Conservation (phyloP, 208 protist genomes). For the Leishmania guyanensis region DNA sequence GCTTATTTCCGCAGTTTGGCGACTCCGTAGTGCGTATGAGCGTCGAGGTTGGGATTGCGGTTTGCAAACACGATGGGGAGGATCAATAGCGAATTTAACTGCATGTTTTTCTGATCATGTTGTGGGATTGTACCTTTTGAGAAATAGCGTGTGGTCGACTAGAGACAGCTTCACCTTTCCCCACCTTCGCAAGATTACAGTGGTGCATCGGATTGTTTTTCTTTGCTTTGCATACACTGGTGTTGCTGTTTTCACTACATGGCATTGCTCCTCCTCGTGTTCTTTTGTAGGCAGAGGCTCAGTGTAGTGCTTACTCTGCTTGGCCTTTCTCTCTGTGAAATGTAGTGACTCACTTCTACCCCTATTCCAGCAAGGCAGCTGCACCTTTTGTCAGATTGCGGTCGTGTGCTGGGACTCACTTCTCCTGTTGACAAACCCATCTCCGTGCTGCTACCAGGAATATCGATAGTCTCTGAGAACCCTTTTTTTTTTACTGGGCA, state of each 20-base stretch:
- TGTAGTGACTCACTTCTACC: neutral
- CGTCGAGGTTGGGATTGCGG: neutral
- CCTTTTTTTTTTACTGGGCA: neutral
- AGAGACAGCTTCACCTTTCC: neutral
- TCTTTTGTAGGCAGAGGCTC: neutral
- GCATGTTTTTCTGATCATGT: neutral
- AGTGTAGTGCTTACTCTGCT: neutral
- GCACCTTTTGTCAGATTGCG: neutral
- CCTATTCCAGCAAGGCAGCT: neutral
- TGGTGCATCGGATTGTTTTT: neutral
- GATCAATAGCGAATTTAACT: neutral
- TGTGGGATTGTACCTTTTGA: neutral
- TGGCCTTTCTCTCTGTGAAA: neutral
- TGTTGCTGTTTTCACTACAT: neutral
- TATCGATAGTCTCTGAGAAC: neutral
- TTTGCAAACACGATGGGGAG: neutral
- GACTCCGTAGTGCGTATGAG: neutral
- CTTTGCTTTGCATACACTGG: neutral
- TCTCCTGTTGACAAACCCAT: neutral
- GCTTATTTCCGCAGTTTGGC: neutral
- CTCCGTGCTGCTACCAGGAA: neutral
- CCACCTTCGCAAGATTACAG: neutral
- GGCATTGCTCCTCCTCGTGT: neutral
- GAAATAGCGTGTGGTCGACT: neutral
- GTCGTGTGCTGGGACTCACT: neutral